Base-by-base conservation (phyloP, 805 yeast genomes). In the Clavispora carvajalis region DNA sequence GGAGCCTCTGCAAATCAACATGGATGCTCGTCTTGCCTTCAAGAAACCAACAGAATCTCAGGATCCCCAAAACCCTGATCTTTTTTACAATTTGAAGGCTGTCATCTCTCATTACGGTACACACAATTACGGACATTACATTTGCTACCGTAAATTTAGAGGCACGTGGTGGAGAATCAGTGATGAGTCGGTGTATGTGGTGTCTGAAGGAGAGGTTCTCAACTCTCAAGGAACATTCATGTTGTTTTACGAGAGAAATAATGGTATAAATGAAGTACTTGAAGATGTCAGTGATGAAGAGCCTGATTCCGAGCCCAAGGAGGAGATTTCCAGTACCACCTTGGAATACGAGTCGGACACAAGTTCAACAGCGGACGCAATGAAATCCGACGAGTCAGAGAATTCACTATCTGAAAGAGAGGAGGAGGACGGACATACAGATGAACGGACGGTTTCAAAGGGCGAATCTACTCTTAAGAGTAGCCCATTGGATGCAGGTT, bases 101-200 rank as follows among this genome's bases (percentile, higher is more conserved):
- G 93, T 86, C 1, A 85, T 91, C 34, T 81, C 91, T 1, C 99
- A 91, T 61, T 90, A 83, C 59, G 99, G 99, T 36, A 85, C 96
- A 1, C 97, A 93, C 53, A 89, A 91, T 53, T 93, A 88, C 58
- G 99, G 99, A n/a, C 99, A 91, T 61, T 91, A 91, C 58, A 85
- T 91, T 45, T 88, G 95, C 31, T 91, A 77, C 65, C 78, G 97
- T 55, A 82, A 79, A 54, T 74, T 67, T 43, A 76, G 95, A 49
- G 93, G 90, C 2, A 73, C 79, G 9, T 91, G 99, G 99, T 90
- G 96, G 95, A 77, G 96, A 58, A 82, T 90, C 15, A 83, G 93
- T 52, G 99, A 93, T 61, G 95, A 89, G 56, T 79, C 81, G 3
- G 95, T 90, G 3, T 79, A 87, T 44, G 73, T 85, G 23, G 88